Conservation (phyloP, 805 yeast species). For the Saccharomycopsis javanensis region DNA sequence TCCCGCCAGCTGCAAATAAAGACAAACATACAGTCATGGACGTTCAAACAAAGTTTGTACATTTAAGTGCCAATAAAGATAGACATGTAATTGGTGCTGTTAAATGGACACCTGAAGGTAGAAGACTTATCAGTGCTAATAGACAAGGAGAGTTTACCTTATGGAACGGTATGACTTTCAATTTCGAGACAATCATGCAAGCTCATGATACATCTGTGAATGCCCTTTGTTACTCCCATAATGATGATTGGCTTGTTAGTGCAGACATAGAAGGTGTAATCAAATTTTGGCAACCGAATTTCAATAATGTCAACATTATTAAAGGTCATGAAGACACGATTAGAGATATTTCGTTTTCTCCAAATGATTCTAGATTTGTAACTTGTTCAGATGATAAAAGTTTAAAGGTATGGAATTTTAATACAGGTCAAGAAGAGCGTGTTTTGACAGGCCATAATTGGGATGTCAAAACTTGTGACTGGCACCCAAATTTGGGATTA, state of each 20-base stretch:
- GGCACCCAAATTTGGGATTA: constrained; percentile 88
- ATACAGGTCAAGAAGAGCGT: constrained; percentile 75
- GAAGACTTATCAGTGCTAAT: constrained; percentile 80
- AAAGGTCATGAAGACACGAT: constrained; percentile 73
- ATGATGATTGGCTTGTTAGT: constrained; percentile 88
- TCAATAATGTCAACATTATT: constrained; percentile 84
- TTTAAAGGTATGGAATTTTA: constrained; percentile 90
- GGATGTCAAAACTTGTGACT: constrained; percentile 96
- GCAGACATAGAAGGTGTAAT: constrained; percentile 89
- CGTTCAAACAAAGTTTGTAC: constrained; percentile 73
- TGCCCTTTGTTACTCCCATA: constrained; percentile 70
- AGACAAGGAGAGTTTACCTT: constrained; percentile 93
- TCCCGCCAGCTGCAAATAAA: constrained; percentile 56
- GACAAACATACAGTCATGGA: constrained; percentile 45
- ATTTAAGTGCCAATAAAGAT: constrained; percentile 82
- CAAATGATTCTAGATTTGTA: constrained; percentile 85
- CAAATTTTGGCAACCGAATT: constrained; percentile 97
- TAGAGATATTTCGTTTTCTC: constrained; percentile 81
- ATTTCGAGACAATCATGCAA: constrained; percentile 95
- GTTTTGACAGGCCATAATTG: constrained; percentile 88
- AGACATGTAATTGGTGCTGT: constrained; percentile 83
- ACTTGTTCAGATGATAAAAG: constrained; percentile 89
- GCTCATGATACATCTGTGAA: constrained; percentile 92
- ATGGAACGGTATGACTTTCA: constrained; percentile 94
- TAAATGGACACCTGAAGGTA: constrained; percentile 96